Conservation (phyloP, 139 green algal genomes). For the Chlamydomonas sphaeroides region DNA sequence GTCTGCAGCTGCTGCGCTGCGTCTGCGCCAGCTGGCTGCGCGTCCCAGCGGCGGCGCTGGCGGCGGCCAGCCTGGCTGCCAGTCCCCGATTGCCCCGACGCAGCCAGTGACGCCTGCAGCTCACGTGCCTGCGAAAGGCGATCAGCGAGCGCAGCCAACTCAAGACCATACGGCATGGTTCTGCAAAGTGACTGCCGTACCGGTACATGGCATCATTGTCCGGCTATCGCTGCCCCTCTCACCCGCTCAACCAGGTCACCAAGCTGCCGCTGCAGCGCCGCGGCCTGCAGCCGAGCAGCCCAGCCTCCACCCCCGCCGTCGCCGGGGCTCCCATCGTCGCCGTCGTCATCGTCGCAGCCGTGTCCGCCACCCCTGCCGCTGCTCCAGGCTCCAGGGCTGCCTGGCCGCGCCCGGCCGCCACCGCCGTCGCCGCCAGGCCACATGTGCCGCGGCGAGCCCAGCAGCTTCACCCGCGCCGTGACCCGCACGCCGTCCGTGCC, state of each 20-base stretch:
- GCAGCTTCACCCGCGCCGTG: not conserved
- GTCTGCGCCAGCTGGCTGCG: not conserved
- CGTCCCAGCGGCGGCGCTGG: conserved; percentile 30
- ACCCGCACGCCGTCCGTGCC: not conserved
- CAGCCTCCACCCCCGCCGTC: not conserved
- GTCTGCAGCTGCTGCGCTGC: conserved; percentile 23
- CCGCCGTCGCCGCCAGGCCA: too few species aligned
- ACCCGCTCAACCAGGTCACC: conserved; percentile 11
- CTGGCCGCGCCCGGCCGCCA: too few species aligned
- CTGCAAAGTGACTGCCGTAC: too few species aligned
- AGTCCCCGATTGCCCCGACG: not conserved
- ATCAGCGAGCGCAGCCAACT: too few species aligned
- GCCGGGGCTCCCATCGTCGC: not conserved
- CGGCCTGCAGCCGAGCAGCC: not conserved
- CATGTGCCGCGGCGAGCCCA: not conserved
- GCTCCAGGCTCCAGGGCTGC: not conserved
- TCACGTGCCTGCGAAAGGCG: too few species aligned
- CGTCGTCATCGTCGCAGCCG: not conserved
- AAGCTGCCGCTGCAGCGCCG: conserved; percentile 17
- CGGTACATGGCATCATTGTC: too few species aligned
- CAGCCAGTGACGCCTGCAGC: not conserved
- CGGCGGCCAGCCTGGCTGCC: not conserved
- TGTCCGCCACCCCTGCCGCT: not conserved
- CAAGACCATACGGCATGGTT: too few species aligned
- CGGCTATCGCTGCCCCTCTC: not conserved